phyloP scores from a whole-genome alignment of 192 early-diverging fungal genomes.

The Linnemannia hyalina region DNA sequence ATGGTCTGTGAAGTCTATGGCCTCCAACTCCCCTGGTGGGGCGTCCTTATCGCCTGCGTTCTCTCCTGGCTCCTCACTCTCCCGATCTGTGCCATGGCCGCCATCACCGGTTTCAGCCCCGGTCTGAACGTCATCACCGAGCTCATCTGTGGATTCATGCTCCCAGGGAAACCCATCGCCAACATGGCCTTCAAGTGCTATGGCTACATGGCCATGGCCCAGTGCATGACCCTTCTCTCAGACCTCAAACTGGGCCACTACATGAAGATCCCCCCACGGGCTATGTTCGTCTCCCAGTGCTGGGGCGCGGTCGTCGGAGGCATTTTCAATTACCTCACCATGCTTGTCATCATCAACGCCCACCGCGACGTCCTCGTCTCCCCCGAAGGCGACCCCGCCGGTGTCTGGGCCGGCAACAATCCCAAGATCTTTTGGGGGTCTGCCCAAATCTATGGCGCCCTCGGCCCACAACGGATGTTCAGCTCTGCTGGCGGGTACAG shows the following conservation, averaged over 20 bases:
- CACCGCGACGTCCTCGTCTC: slow-evolving; percentile 34
- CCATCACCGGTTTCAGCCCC: slow-evolving; percentile 60
- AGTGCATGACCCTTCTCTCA: slow-evolving; percentile 76
- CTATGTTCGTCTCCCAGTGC: slow-evolving; percentile 73
- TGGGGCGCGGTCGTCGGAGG: slow-evolving; percentile 64
- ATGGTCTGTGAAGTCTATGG: slow-evolving; percentile 32
- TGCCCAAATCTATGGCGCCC: slow-evolving; percentile 78
- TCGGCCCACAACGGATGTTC: slow-evolving; percentile 76
- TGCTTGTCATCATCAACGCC: slow-evolving; percentile 39
- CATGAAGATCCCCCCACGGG: slow-evolving; percentile 80
- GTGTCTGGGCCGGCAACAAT: slow-evolving; percentile 60
- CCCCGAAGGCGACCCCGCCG: slow-evolving; percentile 52
- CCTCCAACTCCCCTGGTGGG: slow-evolving; percentile 63
- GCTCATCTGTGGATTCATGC: slow-evolving; percentile 67
- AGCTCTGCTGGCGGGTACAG: slow-evolving; percentile 48
- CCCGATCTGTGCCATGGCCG: slow-evolving; percentile 67
- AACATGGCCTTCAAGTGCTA: slow-evolving; percentile 72
- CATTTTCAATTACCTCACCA: slow-evolving; percentile 59
- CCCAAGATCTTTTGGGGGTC: slow-evolving; percentile 68
- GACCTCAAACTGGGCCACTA: slow-evolving; percentile 85
- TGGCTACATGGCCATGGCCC: slow-evolving; percentile 70
- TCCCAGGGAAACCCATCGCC: slow-evolving; percentile 64
- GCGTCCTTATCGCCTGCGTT: slow-evolving; percentile 52
- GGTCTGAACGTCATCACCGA: slow-evolving; percentile 69
- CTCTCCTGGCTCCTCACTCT: slow-evolving; percentile 57